These are phyloP conservation scores for Penicillium corylophilum DNA, from an alignment of 2,329 filamentous ascomycete genomes.

Conservation along the genomic window DNA sequence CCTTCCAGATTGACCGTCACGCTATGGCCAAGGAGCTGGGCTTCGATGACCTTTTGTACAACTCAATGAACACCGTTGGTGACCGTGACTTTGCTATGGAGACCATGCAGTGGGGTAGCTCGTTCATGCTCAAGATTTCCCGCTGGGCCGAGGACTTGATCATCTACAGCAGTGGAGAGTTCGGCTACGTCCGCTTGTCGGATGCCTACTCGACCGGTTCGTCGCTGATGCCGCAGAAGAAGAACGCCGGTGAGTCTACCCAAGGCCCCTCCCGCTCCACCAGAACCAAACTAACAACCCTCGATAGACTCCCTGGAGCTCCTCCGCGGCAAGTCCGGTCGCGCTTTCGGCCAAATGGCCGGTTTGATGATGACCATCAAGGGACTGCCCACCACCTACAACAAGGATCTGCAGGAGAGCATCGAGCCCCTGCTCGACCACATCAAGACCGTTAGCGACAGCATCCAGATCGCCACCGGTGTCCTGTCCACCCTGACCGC, in stretches of 20 bases:
- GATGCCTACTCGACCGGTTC: constrained; percentile 79
- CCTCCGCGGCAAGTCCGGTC: constrained; percentile 73
- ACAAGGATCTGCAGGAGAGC: constrained; percentile 89
- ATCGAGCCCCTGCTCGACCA: constrained; percentile 83
- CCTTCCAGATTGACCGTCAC: constrained; percentile 77
- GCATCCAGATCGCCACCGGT: constrained; percentile 77
- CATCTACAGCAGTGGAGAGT: constrained; percentile 74
- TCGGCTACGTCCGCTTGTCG: constrained; percentile 71
- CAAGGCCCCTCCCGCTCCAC: no score
- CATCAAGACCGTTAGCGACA: constrained; percentile 77
- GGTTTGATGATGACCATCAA: constrained; percentile 75
- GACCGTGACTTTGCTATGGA: constrained; percentile 83
- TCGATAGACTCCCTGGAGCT: constrained; percentile 65
- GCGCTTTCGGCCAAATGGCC: constrained; percentile 77
- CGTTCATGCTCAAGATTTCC: constrained; percentile 76
- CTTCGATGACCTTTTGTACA: constrained; percentile 72
- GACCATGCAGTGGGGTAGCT: constrained; percentile 74
- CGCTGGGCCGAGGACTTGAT: constrained; percentile 85
- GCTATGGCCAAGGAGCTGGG: constrained; percentile 77
- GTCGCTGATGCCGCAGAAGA: constrained; percentile 80
- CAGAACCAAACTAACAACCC: neutral
- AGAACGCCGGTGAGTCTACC: constrained; percentile 55
- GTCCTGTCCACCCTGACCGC: constrained; percentile 72
- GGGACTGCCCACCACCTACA: constrained; percentile 78
- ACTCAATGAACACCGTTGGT: constrained; percentile 72